A percentile compares a stretch with the other conserved stretches of the same genome.
phyloP scores from a whole-genome alignment of 768 basidiomycete species.

The Leccinum variicolor region DNA sequence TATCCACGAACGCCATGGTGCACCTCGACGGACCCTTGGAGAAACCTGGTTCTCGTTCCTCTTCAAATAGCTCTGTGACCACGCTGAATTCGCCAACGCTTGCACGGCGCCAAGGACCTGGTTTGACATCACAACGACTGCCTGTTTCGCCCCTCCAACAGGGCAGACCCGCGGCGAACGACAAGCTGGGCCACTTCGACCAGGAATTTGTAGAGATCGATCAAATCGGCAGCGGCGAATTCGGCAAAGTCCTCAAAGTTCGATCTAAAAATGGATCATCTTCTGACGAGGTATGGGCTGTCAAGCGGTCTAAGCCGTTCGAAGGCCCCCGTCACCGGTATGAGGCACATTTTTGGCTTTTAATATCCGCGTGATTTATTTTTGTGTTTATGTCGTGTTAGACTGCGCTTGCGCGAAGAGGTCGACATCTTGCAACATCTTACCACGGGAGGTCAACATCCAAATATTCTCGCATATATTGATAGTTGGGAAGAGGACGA shows the following conservation, averaged over 20 bases:
- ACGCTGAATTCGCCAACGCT: slow-evolving; percentile 47
- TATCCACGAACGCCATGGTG: slow-evolving; percentile 45
- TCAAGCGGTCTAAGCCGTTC: slow-evolving; percentile 93
- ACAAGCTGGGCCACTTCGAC: slow-evolving; percentile 67
- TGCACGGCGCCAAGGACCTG: slow-evolving; percentile 32
- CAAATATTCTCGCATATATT: slow-evolving; percentile 83
- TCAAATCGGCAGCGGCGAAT: slow-evolving; percentile 86
- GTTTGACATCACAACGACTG: slow-evolving; percentile 21
- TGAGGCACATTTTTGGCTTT: slow-evolving; percentile 24
- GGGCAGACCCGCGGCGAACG: slow-evolving; percentile 38
- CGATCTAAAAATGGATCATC: slow-evolving; percentile 54
- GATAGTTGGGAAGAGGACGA: slow-evolving; percentile 97
- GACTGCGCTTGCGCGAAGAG: slow-evolving; percentile 88
- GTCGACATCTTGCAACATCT: slow-evolving; percentile 88
- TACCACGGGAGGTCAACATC: slow-evolving; percentile 44
- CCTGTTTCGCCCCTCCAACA: slow-evolving; percentile 22
- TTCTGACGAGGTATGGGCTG: slow-evolving; percentile 62
- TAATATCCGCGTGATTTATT: slow-evolving; percentile 16
- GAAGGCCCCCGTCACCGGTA: slow-evolving; percentile 90
- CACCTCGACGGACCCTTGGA: slow-evolving; percentile 35
- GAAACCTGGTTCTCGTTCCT: slow-evolving; percentile 55
- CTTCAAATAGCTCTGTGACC: slow-evolving; percentile 50
- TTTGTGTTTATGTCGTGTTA: slow-evolving; percentile 31
- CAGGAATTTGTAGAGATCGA: slow-evolving; percentile 78
- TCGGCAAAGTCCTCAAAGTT: slow-evolving; percentile 89